A percentile compares a stretch with the other conserved stretches of the same genome.
Evolutionary conservation across 768 basidiomycete species (phyloP).

Genomic region (Boletus subparvulus): DNA sequence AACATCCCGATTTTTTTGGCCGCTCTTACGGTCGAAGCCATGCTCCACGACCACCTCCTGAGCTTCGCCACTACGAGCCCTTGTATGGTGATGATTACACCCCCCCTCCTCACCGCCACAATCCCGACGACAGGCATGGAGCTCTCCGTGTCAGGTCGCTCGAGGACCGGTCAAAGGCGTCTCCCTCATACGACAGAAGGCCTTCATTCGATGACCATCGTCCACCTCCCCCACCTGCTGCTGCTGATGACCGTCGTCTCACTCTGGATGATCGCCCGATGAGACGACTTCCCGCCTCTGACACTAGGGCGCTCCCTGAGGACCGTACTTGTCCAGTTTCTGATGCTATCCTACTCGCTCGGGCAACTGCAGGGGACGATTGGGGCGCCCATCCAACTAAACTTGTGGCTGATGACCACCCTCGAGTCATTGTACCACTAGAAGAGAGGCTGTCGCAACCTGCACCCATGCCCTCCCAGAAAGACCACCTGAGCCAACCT

Average conservation of each 20-base stretch:
- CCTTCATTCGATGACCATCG: slow-evolving; percentile 32
- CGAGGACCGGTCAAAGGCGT: slow-evolving; percentile 28
- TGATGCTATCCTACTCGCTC: slow-evolving; percentile 20
- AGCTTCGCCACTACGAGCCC: slow-evolving; percentile 49
- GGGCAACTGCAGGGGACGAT: slow-evolving; percentile 27
- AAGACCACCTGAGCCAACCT: no score
- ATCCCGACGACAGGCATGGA: slow-evolving; percentile 30
- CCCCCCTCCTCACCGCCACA: slow-evolving; percentile 36
- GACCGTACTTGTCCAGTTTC: slow-evolving; percentile 21
- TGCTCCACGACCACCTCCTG: slow-evolving; percentile 43
- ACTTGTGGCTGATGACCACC: slow-evolving; percentile 27
- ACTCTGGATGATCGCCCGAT: slow-evolving; percentile 34
- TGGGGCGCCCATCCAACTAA: slow-evolving; percentile 20
- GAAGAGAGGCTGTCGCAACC: slow-evolving; percentile 42
- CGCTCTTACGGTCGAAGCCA: slow-evolving; percentile 42
- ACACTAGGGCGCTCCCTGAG: slow-evolving; percentile 17
- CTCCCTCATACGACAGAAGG: slow-evolving; percentile 32
- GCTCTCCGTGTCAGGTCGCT: slow-evolving; percentile 16
- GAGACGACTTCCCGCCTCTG: slow-evolving; percentile 27
- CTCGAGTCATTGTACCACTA: slow-evolving; percentile 29
- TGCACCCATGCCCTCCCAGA: no score
- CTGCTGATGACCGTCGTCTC: slow-evolving; percentile 25
- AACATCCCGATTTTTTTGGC: slow-evolving; percentile 38
- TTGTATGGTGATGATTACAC: slow-evolving; percentile 36
- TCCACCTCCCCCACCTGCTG: slow-evolving; percentile 2